Base-by-base conservation (phyloP, 495 filamentous ascomycete genomes). In the Aeminium ludgeri region DNA sequence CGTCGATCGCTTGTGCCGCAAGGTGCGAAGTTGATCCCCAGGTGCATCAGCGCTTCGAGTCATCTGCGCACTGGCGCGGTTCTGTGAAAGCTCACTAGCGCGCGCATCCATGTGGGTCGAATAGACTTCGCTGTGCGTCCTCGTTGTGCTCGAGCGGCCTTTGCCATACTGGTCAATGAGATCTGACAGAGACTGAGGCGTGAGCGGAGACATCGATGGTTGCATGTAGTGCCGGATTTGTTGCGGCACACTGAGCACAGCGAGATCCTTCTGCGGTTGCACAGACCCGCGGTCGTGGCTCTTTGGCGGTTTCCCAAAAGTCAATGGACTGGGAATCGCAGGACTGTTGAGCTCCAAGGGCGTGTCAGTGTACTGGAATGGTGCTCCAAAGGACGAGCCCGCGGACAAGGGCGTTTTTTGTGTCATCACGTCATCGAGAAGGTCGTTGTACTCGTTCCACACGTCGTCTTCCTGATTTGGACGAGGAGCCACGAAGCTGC, bases 371-470 rank as follows among this genome's bases (percentile, higher is more conserved):
- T 55, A 52, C 30, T 55, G 52, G 37, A 55, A 55, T 1, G 52
- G 52, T 16, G 48, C 51, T 16, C 52, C 49, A 10, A 51, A 39
- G 8, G 50, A 49, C 13, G 46, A 53, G 7, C 40, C 43, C n/a
- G 50, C 33, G 15, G 47, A 53, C 2, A 45, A 6, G 0, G 50
- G 47, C 17, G 47, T 48, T 33, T 37, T 30, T 16, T 33, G 27
- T 2, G 74, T 69, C 12, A 73, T 64, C 10, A 79, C 73, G 34
- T 84, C 73, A 46, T 81, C 81, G 39, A 95, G 70, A 12, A 92
- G 64, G 53, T 96, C 89, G 55, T 95, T 78, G 48, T 89, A 96
- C 57, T 97, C 86, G 30, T 80, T 74, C 89, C 89, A 97, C 13
- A 94, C 69, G 52, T 96, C 89, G 51, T 96, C 89, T 48, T 86